Evolutionary conservation across 1,284 basidiomycete genomes (phyloP), one percentile per base, ranked within the genome.

Genomic region (Mycosarcoma mackinlayi): DNA sequence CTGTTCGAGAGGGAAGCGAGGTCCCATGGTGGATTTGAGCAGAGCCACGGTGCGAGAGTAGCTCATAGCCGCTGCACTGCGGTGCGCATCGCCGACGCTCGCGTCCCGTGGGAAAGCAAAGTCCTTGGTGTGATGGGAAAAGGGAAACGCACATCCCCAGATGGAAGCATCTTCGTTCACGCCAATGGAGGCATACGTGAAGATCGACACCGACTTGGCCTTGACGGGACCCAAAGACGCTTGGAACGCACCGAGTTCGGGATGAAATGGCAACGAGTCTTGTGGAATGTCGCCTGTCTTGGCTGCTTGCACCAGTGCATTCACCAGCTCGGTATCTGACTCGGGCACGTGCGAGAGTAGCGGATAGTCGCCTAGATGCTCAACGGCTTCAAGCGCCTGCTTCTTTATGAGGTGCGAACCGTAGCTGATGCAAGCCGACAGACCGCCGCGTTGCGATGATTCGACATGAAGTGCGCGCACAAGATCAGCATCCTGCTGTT

Each of bases 61-160:
- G 49, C 39, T 45, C 46, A 61, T 52, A 2, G 64, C 64, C 18
- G 53, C 52, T 10, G 58, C 64, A 25, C 57, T 61, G 5, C 64
- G n/a, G 19, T 67, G 34, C 2, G 34, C 42, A 13, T 57, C 58
- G 3, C 7, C 10, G 18, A 56, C 3, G n/a, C 24, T 28, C 4
- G 23, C 18, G n/a, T 13, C 25, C 1, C 3, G 16, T 1, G 33
- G 28, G 21, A 60, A 60, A 1, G 64, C 64, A 30, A 53, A 67
- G 28, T 67, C 64, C 24, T 57, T 61, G 28, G 57, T 57, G 16
- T 67, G 57, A 33, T 56, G 49, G 1, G 64, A 57, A 30, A 67
- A 67, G 7, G 64, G 64, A 25, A 67, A 67, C 4, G 64, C 64
- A 16, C 57, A 67, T 11, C 44, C 64, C 64, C 58, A 67, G 14